Evolutionary conservation across 768 basidiomycete species (phyloP).

Genomic region (Psilocybe sp.): DNA sequence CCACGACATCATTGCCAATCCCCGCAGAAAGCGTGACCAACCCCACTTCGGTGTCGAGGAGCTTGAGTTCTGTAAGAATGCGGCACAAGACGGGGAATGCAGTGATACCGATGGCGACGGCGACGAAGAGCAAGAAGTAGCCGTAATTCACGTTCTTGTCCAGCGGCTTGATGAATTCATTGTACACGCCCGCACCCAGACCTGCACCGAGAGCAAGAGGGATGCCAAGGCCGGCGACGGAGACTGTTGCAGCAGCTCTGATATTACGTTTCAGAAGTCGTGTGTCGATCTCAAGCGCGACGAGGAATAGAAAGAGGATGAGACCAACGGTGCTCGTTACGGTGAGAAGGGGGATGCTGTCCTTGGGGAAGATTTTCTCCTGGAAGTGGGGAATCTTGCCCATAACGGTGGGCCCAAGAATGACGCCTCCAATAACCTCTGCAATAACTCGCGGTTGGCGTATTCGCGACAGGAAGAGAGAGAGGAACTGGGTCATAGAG

Average conservation of each 20-base stretch:
- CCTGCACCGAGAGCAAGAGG: constrained; percentile 83
- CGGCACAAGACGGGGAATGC: constrained; percentile 83
- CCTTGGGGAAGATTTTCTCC: constrained; percentile 53
- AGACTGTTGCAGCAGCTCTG: constrained; percentile 53
- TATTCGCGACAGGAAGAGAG: constrained; percentile 61
- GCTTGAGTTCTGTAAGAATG: constrained; percentile 78
- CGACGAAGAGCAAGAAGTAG: constrained; percentile 82
- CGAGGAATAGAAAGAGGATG: constrained; percentile 77
- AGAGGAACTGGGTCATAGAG: constrained; percentile 70
- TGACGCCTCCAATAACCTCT: constrained; percentile 87
- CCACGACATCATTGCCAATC: constrained; percentile 71
- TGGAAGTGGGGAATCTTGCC: constrained; percentile 77
- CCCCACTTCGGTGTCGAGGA: constrained; percentile 82
- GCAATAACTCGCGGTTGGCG: constrained; percentile 90
- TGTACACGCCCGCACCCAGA: constrained; percentile 69
- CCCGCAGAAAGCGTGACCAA: constrained; percentile 80
- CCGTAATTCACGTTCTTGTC: constrained; percentile 55
- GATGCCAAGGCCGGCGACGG: constrained; percentile 64
- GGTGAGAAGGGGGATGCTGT: constrained; percentile 55
- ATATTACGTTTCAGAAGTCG: constrained; percentile 65
- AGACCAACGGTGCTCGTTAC: constrained; percentile 78
- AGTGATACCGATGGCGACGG: constrained; percentile 79
- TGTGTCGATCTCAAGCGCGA: constrained; percentile 82
- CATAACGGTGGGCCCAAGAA: constrained; percentile 78
- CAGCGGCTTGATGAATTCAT: constrained; percentile 52